These are phyloP conservation scores for Populus hybrid DNA, from an alignment of 441 rosid species.

Conservation along the genomic window DNA sequence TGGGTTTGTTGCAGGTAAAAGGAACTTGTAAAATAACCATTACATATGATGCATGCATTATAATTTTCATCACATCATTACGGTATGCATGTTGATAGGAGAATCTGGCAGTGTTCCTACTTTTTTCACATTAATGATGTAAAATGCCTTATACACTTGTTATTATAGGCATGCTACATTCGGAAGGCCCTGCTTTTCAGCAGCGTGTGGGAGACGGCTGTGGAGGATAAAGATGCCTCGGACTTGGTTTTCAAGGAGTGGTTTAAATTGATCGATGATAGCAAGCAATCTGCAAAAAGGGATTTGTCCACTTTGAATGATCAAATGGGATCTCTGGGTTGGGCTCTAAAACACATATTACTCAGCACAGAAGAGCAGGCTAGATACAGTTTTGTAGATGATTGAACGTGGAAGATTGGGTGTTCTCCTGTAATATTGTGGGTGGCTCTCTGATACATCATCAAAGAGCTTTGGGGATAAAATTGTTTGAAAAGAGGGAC, in stretches of 20 bases:
- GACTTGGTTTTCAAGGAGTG: conserved; percentile 34
- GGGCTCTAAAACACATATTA: conserved; percentile 68
- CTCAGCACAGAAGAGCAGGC: conserved; percentile 58
- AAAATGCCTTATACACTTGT: not conserved
- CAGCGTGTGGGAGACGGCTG: conserved; percentile 29
- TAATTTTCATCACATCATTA: not conserved
- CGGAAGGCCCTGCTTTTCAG: conserved; percentile 39
- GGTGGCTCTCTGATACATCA: not conserved
- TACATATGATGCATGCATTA: not conserved
- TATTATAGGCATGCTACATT: conserved; percentile 50
- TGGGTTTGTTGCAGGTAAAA: conserved; percentile 63
- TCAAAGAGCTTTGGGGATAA: not conserved
- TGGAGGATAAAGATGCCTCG: conserved; percentile 16
- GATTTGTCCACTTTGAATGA: conserved; percentile 35
- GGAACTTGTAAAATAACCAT: not conserved
- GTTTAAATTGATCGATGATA: conserved; percentile 42
- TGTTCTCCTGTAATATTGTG: not conserved
- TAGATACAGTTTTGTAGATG: conserved; percentile 58
- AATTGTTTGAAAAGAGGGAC: not conserved
- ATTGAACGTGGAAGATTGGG: conserved; percentile 23
- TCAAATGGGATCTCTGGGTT: conserved; percentile 57
- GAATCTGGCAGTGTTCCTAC: not conserved
- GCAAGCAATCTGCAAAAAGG: conserved; percentile 35
- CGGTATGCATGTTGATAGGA: not conserved
- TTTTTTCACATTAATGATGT: not conserved